Evolutionary conservation across 2,329 filamentous ascomycete species (phyloP).

Genomic region (Samsoniella hepiali): DNA sequence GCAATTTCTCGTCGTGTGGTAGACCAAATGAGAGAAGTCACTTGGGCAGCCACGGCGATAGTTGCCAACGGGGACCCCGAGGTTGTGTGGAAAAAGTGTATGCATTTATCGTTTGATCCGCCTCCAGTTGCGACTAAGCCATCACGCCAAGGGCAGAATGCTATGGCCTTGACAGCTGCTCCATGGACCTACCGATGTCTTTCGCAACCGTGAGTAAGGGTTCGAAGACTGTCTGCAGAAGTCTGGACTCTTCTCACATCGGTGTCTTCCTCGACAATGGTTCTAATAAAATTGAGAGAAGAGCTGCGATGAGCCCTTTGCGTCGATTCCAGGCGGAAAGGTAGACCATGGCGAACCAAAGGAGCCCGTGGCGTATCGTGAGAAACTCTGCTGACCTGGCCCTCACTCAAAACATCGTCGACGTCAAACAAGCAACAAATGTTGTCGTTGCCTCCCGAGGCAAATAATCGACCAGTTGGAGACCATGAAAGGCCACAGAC

Average conservation of each 20-base stretch:
- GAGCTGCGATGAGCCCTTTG: neutral
- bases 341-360: slow-evolving; percentile 13
- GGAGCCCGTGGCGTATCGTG: neutral
- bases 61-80: slow-evolving; percentile 83
- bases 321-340: neutral
- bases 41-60: slow-evolving; percentile 88
- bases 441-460: slow-evolving; percentile 92
- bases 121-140: slow-evolving; percentile 86
- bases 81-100: slow-evolving; percentile 89
- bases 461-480: slow-evolving; percentile 69
- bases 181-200: slow-evolving; percentile 74
- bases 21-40: slow-evolving; percentile 90
- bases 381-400: slow-evolving; percentile 1
- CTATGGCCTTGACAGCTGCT: slow-evolving; percentile 93
- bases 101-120: slow-evolving; percentile 89
- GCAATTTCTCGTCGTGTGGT: slow-evolving; percentile 80
- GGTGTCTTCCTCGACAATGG: slow-evolving; percentile 8
- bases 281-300: slow-evolving; percentile 8
- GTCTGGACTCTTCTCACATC: slow-evolving; percentile 31
- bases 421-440: slow-evolving; percentile 77
- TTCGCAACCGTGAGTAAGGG: slow-evolving; percentile 54
- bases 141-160: slow-evolving; percentile 92
- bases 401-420: slow-evolving; percentile 48
- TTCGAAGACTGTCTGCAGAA: slow-evolving; percentile 38
- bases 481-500: slow-evolving; percentile 94